These are phyloP conservation scores for Aureobasidium musti DNA, from an alignment of 2,329 filamentous ascomycete genomes.

Conservation along the genomic window DNA sequence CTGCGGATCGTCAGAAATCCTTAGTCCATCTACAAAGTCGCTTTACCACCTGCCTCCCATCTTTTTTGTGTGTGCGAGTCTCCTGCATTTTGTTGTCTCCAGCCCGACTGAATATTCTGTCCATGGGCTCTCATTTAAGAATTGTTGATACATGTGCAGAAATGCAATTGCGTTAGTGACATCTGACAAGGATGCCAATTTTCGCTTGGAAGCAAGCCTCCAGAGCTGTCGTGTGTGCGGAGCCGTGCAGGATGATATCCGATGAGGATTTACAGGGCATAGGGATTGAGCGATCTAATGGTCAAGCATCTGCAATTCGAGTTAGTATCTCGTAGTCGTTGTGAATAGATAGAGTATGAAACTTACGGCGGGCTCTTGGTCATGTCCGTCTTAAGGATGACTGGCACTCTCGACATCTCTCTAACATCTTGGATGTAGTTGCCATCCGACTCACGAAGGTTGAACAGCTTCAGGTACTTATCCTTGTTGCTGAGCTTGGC, in stretches of 20 bases:
- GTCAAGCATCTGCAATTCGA: constrained; percentile 66
- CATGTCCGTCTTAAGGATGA: constrained; percentile 97
- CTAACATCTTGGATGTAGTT: constrained; percentile 98
- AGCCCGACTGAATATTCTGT: background rate
- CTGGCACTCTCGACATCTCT: constrained; percentile 96
- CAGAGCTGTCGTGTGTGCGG: background rate
- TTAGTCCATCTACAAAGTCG: constrained; percentile 11
- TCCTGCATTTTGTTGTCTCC: no score
- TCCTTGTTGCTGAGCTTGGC: constrained; percentile 87
- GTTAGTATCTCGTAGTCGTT: constrained; percentile 44
- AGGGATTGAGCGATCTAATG: constrained; percentile 81
- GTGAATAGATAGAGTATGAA: constrained; percentile 11
- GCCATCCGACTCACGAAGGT: constrained; percentile 84
- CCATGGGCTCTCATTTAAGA: background rate
- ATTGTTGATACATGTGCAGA: constrained; percentile 14
- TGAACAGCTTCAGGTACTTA: constrained; percentile 90
- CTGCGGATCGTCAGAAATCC: background rate
- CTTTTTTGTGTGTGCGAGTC: background rate
- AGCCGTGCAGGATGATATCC: background rate
- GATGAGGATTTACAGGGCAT: constrained; percentile 54
- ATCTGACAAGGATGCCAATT: background rate
- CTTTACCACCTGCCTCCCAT: background rate
- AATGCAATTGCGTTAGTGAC: background rate
- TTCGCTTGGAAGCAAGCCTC: background rate
- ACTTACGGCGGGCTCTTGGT: constrained; percentile 99